phyloP scores from a whole-genome alignment of 164 flowering plant genomes.

The Liquidambar formosana region DNA sequence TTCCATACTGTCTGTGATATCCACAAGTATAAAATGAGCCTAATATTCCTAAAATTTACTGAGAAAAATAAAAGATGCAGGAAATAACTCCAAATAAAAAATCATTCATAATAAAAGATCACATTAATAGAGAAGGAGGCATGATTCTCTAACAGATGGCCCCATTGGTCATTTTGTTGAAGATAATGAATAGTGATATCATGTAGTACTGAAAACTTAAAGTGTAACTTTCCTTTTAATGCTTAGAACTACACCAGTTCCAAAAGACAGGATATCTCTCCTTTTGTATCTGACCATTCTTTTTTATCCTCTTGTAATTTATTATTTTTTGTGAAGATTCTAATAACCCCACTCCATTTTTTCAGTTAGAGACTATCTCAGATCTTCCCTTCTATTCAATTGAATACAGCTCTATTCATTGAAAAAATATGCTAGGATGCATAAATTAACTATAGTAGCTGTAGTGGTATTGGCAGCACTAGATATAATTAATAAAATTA shows the following conservation, averaged over 20 bases:
- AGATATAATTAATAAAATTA: not conserved
- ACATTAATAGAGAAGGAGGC: too few species aligned
- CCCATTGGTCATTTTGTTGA: too few species aligned
- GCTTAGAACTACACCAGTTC: too few species aligned
- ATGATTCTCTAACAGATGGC: too few species aligned
- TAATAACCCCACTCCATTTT: too few species aligned
- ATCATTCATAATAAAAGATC: not conserved
- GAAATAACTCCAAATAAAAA: not conserved
- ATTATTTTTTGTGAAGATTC: too few species aligned
- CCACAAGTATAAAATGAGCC: not conserved
- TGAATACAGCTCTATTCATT: not conserved
- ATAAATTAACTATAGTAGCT: not conserved
- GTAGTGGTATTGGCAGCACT: not conserved
- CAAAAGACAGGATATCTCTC: too few species aligned
- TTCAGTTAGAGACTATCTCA: not conserved
- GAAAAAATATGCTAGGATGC: not conserved
- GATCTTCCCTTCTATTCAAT: not conserved
- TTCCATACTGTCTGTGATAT: slow-evolving; percentile 78
- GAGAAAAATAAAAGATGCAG: not conserved
- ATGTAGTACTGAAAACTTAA: too few species aligned
- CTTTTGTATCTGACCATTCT: too few species aligned
- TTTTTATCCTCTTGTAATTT: too few species aligned
- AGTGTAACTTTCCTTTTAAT: too few species aligned
- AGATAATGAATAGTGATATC: too few species aligned
- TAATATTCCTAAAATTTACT: not conserved